Conservation (phyloP, 2,329 filamentous ascomycete species). For the Pseudocercospora crystallina region DNA sequence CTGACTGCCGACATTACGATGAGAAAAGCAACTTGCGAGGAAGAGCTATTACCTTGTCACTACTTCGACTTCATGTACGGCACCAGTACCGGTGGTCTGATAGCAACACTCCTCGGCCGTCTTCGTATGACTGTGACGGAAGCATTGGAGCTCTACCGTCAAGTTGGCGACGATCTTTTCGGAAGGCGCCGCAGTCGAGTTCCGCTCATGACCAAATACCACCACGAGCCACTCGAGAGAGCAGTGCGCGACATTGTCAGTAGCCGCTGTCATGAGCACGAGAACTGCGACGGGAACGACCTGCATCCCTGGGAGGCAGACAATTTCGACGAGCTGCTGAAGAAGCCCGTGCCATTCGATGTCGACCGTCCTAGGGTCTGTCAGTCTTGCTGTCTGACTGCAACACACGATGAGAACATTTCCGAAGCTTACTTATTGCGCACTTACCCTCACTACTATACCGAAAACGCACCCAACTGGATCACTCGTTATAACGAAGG, state of each 20-base stretch:
- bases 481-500: slow-evolving; percentile 48
- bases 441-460: slow-evolving; percentile 50
- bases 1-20: slow-evolving; percentile 22
- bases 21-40: slow-evolving; percentile 38
- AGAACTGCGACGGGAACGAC: slow-evolving; percentile 45
- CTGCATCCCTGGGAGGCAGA: slow-evolving; percentile 44
- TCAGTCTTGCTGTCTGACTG: slow-evolving; percentile 48
- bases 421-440: slow-evolving; percentile 51
- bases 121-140: slow-evolving; percentile 52
- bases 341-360: slow-evolving; percentile 27
- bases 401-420: slow-evolving; percentile 48
- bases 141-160: slow-evolving; percentile 48
- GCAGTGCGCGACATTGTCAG: slow-evolving; percentile 48
- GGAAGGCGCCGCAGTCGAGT: slow-evolving; percentile 45
- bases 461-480: slow-evolving; percentile 42
- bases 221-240: slow-evolving; percentile 49
- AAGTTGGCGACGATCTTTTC: slow-evolving; percentile 51
- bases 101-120: slow-evolving; percentile 51
- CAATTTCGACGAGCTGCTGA: slow-evolving; percentile 17
- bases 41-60: slow-evolving; percentile 50
- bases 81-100: slow-evolving; percentile 53
- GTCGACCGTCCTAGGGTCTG: slow-evolving; percentile 36
- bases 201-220: slow-evolving; percentile 51
- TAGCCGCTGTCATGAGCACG: slow-evolving; percentile 46
- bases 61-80: slow-evolving; percentile 58